These are phyloP conservation scores for Leishmania tarentolae DNA, from an alignment of 208 protist genomes.

Conservation along the genomic window DNA sequence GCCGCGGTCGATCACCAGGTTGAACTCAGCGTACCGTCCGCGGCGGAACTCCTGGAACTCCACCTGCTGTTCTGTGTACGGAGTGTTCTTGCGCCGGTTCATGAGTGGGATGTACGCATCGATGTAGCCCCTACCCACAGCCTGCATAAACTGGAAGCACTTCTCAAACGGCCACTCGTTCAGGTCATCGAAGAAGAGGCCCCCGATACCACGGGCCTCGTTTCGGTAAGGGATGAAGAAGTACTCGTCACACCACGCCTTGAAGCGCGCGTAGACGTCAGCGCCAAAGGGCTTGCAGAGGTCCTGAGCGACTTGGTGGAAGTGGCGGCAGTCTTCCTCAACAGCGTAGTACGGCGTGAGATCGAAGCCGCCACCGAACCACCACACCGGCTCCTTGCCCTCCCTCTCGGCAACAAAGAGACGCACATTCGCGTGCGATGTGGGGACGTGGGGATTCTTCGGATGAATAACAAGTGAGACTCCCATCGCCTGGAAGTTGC, in stretches of 20 bases:
- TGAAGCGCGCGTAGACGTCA: slow-evolving; percentile 68
- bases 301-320: slow-evolving; percentile 56
- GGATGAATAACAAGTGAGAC: slow-evolving; percentile 87
- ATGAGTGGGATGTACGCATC: slow-evolving; percentile 77
- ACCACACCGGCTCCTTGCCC: slow-evolving; percentile 61
- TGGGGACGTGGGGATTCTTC: slow-evolving; percentile 78
- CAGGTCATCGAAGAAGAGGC: slow-evolving; percentile 88
- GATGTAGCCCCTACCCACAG: slow-evolving; percentile 54
- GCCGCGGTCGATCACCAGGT: slow-evolving; percentile 59
- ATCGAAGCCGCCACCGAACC: slow-evolving; percentile 92
- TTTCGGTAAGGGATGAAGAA: slow-evolving; percentile 77
- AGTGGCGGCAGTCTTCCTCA: slow-evolving; percentile 65
- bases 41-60: slow-evolving; percentile 85
- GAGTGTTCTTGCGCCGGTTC: slow-evolving; percentile 35
- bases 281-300: slow-evolving; percentile 54
- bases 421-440: slow-evolving; percentile 87
- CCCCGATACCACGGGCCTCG: slow-evolving; percentile 82
- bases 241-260: slow-evolving; percentile 85
- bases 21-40: slow-evolving; percentile 87
- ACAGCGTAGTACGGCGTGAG: slow-evolving; percentile 86
- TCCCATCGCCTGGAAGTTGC: slow-evolving; percentile 75
- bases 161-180: slow-evolving; percentile 47
- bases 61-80: slow-evolving; percentile 45
- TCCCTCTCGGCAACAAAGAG: slow-evolving; percentile 74
- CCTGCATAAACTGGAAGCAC: slow-evolving; percentile 63